Conservation (phyloP, 768 basidiomycete species). For the Suillus luteus region DNA sequence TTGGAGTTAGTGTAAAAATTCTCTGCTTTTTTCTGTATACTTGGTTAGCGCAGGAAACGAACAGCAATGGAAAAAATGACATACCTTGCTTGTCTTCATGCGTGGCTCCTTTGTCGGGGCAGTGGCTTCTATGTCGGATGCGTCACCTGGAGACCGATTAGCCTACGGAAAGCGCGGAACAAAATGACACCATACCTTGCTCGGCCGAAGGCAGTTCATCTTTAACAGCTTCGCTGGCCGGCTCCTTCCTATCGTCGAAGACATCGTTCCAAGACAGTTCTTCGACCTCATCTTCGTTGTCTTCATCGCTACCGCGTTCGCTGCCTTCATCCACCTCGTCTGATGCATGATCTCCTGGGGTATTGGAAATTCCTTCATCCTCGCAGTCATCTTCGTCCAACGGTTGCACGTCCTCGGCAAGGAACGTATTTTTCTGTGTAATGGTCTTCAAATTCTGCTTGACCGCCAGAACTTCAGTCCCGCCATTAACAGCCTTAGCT, state of each 20-base stretch:
- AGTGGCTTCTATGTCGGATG: conserved; percentile 38
- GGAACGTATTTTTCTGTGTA: conserved; percentile 85
- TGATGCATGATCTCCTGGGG: not conserved
- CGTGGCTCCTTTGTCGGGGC: conserved; percentile 56
- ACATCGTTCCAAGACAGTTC: conserved; percentile 87
- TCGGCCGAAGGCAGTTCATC: conserved; percentile 15
- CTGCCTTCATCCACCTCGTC: conserved; percentile 35
- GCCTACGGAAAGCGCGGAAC: conserved; percentile 2
- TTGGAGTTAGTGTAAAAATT: conserved; percentile 89
- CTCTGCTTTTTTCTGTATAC: conserved; percentile 72
- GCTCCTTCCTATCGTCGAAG: conserved; percentile 56
- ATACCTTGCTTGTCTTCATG: conserved; percentile 93
- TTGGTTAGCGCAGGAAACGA: conserved; percentile 14
- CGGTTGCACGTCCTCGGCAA: conserved; percentile 79
- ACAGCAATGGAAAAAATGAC: conserved; percentile 2
- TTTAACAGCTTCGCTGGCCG: conserved; percentile 19
- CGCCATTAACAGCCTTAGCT: conserved; percentile 36
- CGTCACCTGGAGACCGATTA: conserved; percentile 29
- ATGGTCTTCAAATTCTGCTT: conserved; percentile 86
- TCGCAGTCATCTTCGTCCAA: conserved; percentile 51
- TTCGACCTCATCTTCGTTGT: conserved; percentile 42
- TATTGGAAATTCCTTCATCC: conserved; percentile 26
- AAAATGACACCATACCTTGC: conserved; percentile 23
- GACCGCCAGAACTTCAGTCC: conserved; percentile 57
- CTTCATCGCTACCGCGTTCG: conserved; percentile 44